Evolutionary conservation across 108 stramenopile species (phyloP).

Genomic region (Nitzschia sp.): DNA sequence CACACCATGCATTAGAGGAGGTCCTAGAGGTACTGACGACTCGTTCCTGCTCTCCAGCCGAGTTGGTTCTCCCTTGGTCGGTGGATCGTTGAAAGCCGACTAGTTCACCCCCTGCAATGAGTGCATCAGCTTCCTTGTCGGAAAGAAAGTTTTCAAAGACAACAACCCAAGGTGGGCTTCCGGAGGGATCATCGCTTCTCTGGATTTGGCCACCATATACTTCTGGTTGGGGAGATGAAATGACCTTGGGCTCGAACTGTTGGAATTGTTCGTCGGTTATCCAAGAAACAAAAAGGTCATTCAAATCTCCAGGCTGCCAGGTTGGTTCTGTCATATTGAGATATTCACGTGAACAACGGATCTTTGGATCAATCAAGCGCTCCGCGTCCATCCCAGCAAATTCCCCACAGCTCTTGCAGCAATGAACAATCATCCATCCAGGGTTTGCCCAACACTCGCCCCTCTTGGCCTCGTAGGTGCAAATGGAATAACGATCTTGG

Average conservation of each 20-base stretch:
- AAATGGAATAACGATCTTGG: constrained; percentile 50
- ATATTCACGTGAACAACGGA: constrained; percentile 48
- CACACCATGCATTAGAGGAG: constrained; percentile 52
- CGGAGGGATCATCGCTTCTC: not conserved
- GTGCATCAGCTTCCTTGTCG: constrained; percentile 52
- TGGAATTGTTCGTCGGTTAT: constrained; percentile 36
- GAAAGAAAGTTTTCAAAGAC: constrained; percentile 75
- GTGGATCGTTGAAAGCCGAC: constrained; percentile 49
- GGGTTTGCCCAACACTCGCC: constrained; percentile 44
- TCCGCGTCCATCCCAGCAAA: constrained; percentile 39
- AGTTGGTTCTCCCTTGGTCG: constrained; percentile 40
- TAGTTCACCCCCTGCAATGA: constrained; percentile 44
- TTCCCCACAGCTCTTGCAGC: constrained; percentile 57
- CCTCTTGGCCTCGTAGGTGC: constrained; percentile 25
- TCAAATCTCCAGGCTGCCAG: constrained; percentile 66
- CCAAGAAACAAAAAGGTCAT: constrained; percentile 50
- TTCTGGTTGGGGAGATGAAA: constrained; percentile 21
- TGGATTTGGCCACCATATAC: constrained; percentile 1
- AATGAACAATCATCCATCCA: constrained; percentile 70
- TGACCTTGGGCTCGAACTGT: constrained; percentile 27
- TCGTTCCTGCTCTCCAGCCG: constrained; percentile 32
- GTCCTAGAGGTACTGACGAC: constrained; percentile 48
- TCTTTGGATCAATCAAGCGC: constrained; percentile 45
- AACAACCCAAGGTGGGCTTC: constrained; percentile 67
- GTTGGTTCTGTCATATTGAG: constrained; percentile 51